Base-by-base conservation (phyloP, 1,284 basidiomycete genomes). In the Leccinum glutinopallens region DNA sequence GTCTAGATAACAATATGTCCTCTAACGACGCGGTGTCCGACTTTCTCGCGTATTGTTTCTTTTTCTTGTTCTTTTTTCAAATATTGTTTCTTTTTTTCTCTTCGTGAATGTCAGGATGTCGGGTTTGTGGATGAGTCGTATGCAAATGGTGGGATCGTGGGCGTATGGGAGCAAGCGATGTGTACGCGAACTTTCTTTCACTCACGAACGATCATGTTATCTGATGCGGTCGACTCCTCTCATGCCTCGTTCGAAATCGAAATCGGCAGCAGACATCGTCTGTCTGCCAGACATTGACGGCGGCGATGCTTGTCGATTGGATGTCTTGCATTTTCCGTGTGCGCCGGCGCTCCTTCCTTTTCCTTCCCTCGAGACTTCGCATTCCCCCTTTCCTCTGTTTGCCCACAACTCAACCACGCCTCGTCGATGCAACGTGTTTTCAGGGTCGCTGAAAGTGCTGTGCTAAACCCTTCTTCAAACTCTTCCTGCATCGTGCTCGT, bases 401-500 rank as follows among this genome's bases (percentile, higher is more conserved):
- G 60, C 64, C 63, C 58, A 58, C 5, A 49, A 5, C 46, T 22
- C 3, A 49, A 22, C 46, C 53, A 19, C 43, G 69, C 69, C 70
- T 71, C 71, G 69, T 69, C 69, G 69, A 59, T 72, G 56, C 69
- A 59, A 63, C 69, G 57, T 72, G 69, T 63, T 55, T 56, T 60
- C 49, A 70, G 69, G 70, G 70, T 71, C 69, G 60, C 4, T 2
- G 54, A 56, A 12, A 1, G 4, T 46, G 68, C 65, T 32, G 65
- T 69, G 25, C 32, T 57, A 22, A 22, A 15, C 41, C 51, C 39
- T 33, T 33, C 39, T 12, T 6, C 7, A 25, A 12, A 22, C 49
- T 51, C 10, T 41, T 51, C 46, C 33, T 49, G 53, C 13, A 25
- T 29, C 37, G 22, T 33, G 4, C 17, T 9, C 32, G 49, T 25